Evolutionary conservation across 1,284 basidiomycete genomes (phyloP), one percentile per base, ranked within the genome.

Genomic region (Fomes fomentarius): DNA sequence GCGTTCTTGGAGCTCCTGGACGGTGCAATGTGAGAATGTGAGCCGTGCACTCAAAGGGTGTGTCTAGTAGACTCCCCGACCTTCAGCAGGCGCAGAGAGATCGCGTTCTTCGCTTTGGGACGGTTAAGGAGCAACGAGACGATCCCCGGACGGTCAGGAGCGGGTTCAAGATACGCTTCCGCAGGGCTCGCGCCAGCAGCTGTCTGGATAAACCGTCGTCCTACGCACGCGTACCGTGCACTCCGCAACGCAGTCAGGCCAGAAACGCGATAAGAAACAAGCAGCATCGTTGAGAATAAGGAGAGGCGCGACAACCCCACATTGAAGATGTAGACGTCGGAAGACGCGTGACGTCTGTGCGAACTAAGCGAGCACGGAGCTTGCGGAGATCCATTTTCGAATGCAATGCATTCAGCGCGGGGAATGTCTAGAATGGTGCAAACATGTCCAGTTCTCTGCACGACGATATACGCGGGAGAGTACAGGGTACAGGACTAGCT

Each of bases 71-170:
- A 19, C 2, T 15, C 19, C 28, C 64, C 60, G 50, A 88, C 91
- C 72, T 83, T 76, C 37, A 96, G 76, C 63, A 97, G 79, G 25
- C 78, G 78, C 52, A 84, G 73, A 5, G 91, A 94, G 50, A 98
- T 91, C 17, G 95, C 94, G 75, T 98, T 98, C 80, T 89, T 94
- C 59, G 86, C 87, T 61, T 89, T 80, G 3, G 93, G 91, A 50
- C 93, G 80, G 66, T 96, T 93, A 61, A 97, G 80, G 31, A 80
- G 80, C 21, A 91, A 75, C 58, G 79, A 85, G n/a, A 79, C 76
- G 48, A 91, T 75, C 6, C 85, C 86, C 1, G 83, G 80, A 47
- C 72, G 63, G 14, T 71, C 67, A 25, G 64, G 56, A 7, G 70
- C 75, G 67, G 76, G 74, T 64, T 85, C 78, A 31, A 90, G 73